Conservation (phyloP, 768 basidiomycete species). For the Phanerodontia chrysosporium region DNA sequence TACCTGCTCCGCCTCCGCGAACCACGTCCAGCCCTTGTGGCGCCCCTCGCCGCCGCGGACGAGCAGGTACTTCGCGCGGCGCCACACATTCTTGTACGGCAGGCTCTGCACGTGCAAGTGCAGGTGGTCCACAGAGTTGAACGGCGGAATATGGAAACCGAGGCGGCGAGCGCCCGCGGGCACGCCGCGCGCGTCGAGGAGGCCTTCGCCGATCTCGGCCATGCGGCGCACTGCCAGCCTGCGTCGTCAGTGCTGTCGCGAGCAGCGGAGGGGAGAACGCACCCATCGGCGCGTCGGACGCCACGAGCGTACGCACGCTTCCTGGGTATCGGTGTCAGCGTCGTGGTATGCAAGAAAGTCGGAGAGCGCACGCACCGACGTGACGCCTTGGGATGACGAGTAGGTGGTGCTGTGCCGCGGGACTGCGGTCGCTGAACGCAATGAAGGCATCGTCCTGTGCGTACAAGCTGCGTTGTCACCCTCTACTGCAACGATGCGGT, state of each 20-base stretch:
- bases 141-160: slow-evolving; percentile 82
- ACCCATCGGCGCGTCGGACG: slow-evolving; percentile 49
- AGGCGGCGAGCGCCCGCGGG: slow-evolving; percentile 49
- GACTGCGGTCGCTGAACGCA: slow-evolving; percentile 33
- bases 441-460: slow-evolving; percentile 27
- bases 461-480: neutral
- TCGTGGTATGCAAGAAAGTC: neutral
- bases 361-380: slow-evolving; percentile 29
- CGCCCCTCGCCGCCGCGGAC: slow-evolving; percentile 33
- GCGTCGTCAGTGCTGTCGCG: neutral
- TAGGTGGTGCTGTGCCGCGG: slow-evolving; percentile 32
- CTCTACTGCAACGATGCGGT: neutral
- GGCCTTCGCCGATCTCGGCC: slow-evolving; percentile 45
- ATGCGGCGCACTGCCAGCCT: slow-evolving; percentile 35
- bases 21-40: slow-evolving; percentile 72
- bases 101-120: slow-evolving; percentile 72
- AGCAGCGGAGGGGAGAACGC: slow-evolving; percentile 15
- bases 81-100: slow-evolving; percentile 48
- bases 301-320: slow-evolving; percentile 47
- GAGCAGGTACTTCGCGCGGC: slow-evolving; percentile 47
- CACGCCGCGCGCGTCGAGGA: slow-evolving; percentile 48
- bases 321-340: slow-evolving; percentile 29
- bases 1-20: slow-evolving; percentile 58
- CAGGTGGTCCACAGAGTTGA: slow-evolving; percentile 66
- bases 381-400: slow-evolving; percentile 34